Base-by-base conservation (phyloP, 2,329 filamentous ascomycete species). In the Aureobasidium leucospermi region DNA sequence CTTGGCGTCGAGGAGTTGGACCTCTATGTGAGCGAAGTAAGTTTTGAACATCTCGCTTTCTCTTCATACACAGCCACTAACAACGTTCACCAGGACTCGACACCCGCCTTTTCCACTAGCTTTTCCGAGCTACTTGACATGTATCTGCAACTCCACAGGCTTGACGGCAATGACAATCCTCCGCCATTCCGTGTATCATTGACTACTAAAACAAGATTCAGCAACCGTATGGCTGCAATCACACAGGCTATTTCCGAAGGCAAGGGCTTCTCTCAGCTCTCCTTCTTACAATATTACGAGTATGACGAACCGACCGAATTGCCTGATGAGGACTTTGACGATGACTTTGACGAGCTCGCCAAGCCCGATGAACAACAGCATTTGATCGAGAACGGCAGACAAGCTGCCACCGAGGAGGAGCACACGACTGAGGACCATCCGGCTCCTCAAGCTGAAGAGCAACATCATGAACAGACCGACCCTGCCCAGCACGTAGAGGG, bases 121-220 rank as follows among this genome's bases (percentile, higher is more conserved):
- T 73, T 87, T 55, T 73, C 78, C 47, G 77, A 85, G 60, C 74
- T 89, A 46, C 71, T 87, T 61, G 77, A 82, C 56, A 69, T 86
- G 47, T 86, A 85, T 66, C 70, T 85, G 60, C 75, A 77, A 15
- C 73, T 89, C 47, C 78, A 81, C 63, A 76, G 76, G 34, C 85
- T 87, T 66, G 85, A 87, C 67, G 81, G 78, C 28, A 70, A 76
- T 42, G 72, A 78, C 56, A 70, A 76, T 23, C 77, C 81, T 34
- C 79, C 83, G 15, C 75, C 87, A n/a, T 82, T 84, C 65, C 66
- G 64, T 34, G 73, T 87, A 59, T 76, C 76, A 9, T 73, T 88
- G 53, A 75, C 74, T 56, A 79, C 78, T 19, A 82, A 80, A 66
- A 72, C 78, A 42, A 80, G 79, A 49, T 80, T 86, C 66, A 71